phyloP scores from a whole-genome alignment of 179 eudicot genomes.

The Camellia oleifera region DNA sequence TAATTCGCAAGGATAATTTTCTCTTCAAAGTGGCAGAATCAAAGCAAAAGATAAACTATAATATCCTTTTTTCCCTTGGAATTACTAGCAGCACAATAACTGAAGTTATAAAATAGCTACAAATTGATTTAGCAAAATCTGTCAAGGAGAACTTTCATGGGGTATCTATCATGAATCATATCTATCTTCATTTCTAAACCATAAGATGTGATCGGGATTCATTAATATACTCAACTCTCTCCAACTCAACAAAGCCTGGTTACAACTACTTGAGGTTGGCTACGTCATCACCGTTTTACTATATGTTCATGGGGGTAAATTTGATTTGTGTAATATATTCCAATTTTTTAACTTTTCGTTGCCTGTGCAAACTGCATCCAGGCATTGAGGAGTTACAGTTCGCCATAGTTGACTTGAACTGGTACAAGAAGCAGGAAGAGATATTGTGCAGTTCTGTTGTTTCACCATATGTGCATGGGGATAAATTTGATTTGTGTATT shows the following conservation, averaged over 20 bases:
- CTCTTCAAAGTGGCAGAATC: background rate
- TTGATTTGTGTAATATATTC: background rate
- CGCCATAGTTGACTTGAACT: conserved; percentile 44
- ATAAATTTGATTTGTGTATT: background rate
- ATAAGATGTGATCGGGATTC: background rate
- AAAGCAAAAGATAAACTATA: background rate
- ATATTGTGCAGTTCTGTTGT: conserved; percentile 11
- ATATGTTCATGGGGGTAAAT: background rate
- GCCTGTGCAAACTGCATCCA: conserved; percentile 18
- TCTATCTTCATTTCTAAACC: background rate
- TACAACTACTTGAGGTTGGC: background rate
- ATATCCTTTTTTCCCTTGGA: background rate
- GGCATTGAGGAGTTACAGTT: conserved; percentile 54
- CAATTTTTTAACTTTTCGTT: background rate
- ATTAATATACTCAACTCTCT: background rate
- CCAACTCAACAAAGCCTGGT: background rate
- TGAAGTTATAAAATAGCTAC: background rate
- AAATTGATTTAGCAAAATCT: background rate
- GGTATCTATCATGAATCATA: background rate
- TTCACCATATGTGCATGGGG: background rate
- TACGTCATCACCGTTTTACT: background rate
- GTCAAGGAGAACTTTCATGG: background rate
- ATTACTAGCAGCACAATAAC: background rate
- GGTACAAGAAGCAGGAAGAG: conserved; percentile 46
- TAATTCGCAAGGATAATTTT: background rate